phyloP scores from a whole-genome alignment of 176 grass and related monocot species.

The Avena insularis region DNA sequence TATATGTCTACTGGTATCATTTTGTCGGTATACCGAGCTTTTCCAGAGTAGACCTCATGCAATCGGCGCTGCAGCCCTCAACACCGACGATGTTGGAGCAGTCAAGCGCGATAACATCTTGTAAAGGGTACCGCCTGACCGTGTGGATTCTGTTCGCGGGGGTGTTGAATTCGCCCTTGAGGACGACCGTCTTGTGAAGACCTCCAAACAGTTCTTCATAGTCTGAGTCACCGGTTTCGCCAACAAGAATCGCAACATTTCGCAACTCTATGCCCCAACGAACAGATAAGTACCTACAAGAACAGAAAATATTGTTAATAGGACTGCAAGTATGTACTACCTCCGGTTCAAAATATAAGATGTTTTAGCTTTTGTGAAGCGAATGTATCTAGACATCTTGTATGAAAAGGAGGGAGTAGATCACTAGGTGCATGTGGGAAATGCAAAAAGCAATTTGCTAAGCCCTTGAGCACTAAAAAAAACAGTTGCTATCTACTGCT shows the following conservation, averaged over 20 bases:
- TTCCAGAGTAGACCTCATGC: constrained; percentile 62
- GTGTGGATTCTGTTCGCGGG: constrained; percentile 68
- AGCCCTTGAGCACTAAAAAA: background rate
- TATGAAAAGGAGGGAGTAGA: background rate
- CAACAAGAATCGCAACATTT: constrained; percentile 70
- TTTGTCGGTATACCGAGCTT: constrained; percentile 51
- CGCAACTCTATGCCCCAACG: constrained; percentile 76
- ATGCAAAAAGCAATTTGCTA: background rate
- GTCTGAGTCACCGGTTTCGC: constrained; percentile 90
- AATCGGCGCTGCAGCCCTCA: constrained; percentile 55
- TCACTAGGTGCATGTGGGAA: constrained; percentile 6
- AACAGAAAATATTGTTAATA: constrained; percentile 17
- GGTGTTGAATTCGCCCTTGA: constrained; percentile 76
- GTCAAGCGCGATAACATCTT: constrained; percentile 82
- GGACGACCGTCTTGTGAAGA: constrained; percentile 79
- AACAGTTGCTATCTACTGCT: constrained; percentile 12
- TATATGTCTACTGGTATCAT: constrained; percentile 9
- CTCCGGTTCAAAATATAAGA: no score
- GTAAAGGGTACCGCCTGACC: constrained; percentile 70
- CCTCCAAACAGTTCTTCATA: constrained; percentile 86
- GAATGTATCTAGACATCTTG: no score
- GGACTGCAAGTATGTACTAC: background rate
- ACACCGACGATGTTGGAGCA: constrained; percentile 71
- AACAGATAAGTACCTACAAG: constrained; percentile 85
- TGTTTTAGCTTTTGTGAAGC: no score